Evolutionary conservation across 176 grass and related monocot genomes (phyloP), one percentile per base, ranked within the genome.

Genomic region (Olyra latifolia): DNA sequence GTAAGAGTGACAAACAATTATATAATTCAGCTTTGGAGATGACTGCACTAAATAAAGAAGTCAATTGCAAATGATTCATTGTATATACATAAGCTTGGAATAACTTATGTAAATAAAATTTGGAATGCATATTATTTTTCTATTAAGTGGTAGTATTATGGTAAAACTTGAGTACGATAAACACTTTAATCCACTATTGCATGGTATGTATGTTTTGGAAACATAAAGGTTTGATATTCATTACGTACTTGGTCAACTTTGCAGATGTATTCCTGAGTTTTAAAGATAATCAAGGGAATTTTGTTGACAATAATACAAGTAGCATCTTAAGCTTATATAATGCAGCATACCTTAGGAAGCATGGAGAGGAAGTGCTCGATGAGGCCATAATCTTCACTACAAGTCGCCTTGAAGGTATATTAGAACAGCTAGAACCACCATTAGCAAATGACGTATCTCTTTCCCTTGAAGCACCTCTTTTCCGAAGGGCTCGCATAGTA

Each of bases 251-350:
- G 4, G 39, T 39, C 61, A 64, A 66, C 2, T 42, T 56, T 50
- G 74, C 74, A 88, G 86, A 78, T 56, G 4, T 49, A 43, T 79
- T 87, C 42, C 55, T 63, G 15, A 53, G 66, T 24, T 87, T 77
- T 41, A 63, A 54, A 87, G 40, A 44, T 3, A 22, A 71, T 20
- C 45, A 87, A n/a, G 85, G 85, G 0, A 63, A 55, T 15, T 87
- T 87, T 43, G 0, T 9, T 11, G 20, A 38, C n/a, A 13, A 42
- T 24, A 39, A 77, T 41, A 82, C 45, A 19, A 87, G 64, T 76
- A 87, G 72, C 10, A n/a, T 82, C n/a, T 54, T 87, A 69, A 87
- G 78, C 63, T 81, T 87, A 17, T 82, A 87, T 58, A 76, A 82
- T 54, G 80, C 85, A 32, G 43, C 85, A 70, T 68, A 61, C 57